Percentiles rank a stretch among this genome's conserved stretches.
Evolutionary conservation across 2,329 filamentous ascomycete species (phyloP).

Genomic region (Aspergillus alliaceus): DNA sequence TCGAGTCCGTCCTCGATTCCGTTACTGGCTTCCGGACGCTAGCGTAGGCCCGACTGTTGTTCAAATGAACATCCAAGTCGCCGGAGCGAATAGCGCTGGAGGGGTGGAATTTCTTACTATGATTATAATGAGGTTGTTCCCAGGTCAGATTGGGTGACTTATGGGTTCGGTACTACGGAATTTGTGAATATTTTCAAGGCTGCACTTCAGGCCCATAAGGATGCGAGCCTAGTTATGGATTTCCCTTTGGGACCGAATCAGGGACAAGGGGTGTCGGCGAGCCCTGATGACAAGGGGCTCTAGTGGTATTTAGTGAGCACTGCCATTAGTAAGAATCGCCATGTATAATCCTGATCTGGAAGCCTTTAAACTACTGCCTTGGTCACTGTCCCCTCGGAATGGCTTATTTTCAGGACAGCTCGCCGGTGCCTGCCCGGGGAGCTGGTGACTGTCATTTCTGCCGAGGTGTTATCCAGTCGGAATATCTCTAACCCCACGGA

Average conservation of each 20-base stretch:
- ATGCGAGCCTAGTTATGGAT: conserved; percentile 44
- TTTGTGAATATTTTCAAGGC: conserved; percentile 29
- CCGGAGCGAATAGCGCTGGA: conserved; percentile 35
- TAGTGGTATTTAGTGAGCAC: conserved; percentile 25
- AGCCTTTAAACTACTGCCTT: conserved; percentile 7
- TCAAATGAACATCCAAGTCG: conserved; percentile 32
- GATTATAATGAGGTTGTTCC: conserved; percentile 32
- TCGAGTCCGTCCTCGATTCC: conserved; percentile 30
- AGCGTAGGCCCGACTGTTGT: conserved; percentile 29
- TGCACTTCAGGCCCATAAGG: conserved; percentile 33
- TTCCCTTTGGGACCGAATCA: conserved; percentile 47
- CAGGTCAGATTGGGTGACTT: conserved; percentile 38
- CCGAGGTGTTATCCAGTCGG: conserved; percentile 15
- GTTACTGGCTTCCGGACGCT: conserved; percentile 44
- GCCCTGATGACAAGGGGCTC: conserved; percentile 32
- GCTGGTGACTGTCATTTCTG: conserved; percentile 27
- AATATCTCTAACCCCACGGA: conserved; percentile 12
- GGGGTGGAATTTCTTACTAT: conserved; percentile 45
- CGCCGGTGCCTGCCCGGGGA: conserved; percentile 40
- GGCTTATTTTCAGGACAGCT: conserved; percentile 33
- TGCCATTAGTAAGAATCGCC: background rate
- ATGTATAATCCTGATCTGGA: background rate
- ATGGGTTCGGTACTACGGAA: conserved; percentile 40
- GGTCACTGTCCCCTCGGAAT: conserved; percentile 20
- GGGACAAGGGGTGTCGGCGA: conserved; percentile 46